Base-by-base conservation (phyloP, 805 yeast genomes). In the Metschnikowia lunata region DNA sequence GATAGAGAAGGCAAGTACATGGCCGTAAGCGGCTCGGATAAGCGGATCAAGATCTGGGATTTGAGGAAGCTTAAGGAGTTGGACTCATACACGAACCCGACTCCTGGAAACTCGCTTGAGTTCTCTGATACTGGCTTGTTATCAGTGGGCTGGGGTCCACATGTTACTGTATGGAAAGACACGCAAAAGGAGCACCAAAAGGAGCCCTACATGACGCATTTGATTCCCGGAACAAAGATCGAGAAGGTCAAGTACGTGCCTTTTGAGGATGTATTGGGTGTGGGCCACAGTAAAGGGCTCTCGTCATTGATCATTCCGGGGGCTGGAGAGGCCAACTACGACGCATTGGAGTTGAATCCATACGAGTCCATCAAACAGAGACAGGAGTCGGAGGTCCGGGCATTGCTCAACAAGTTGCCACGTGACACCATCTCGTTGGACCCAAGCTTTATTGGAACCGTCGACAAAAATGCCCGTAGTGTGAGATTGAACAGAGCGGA, bases 301-400 rank as follows among this genome's bases (percentile, higher is more conserved):
- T 78, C 83, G n/a, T 82, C 93, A n/a, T 55, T 93, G 48, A 84
- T 93, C 54, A 76, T 93, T 46, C 99, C 99, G 34, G 99, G 99
- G 26, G 74, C 97, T 34, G 99, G 99, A 72, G 99, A 93, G 69
- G 97, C 99, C 49, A 93, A 93, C 67, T 89, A 79, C 63, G 99
- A 93, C 71, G 89, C 98, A 3, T 66, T 89, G 62, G 99, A 93
- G 67, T 66, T 82, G 58, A 93, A 93, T 64, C 99, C 99, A 50
- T 93, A 75, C 67, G 96, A 88, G 64, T 79, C 96, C 8, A 80
- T 86, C 43, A 84, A 87, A 62, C 97, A 90, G 69, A 83, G 98
- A 73, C 96, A 91, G 66, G 91, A 91, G 68, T 75, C 79, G 37
- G 99, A 93, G 72, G 96, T 93, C 31, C 80, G 91, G 60, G 67